Conservation (phyloP, 1,284 basidiomycete species). For the Cryptococcus sp. region DNA sequence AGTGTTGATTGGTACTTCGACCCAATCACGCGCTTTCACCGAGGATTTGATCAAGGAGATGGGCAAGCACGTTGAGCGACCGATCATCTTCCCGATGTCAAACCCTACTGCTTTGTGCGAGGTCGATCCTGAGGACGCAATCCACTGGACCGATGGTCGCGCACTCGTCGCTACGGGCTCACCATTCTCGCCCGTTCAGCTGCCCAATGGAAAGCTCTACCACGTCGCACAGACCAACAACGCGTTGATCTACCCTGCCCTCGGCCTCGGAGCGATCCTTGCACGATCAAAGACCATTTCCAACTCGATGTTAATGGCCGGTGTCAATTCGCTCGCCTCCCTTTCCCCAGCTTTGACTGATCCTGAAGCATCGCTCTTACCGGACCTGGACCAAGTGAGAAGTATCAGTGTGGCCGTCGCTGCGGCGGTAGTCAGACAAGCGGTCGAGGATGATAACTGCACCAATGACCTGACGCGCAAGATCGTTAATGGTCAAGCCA, state of each 20-base stretch:
- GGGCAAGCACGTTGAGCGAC: constrained; percentile 67
- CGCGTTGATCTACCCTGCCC: constrained; percentile 75
- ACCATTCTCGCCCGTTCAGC: constrained; percentile 71
- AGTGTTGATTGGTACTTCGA: constrained; percentile 81
- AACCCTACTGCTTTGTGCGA: constrained; percentile 78
- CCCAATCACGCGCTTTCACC: constrained; percentile 74
- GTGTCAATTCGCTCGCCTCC: constrained; percentile 63
- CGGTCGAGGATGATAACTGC: constrained; percentile 66
- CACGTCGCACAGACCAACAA: constrained; percentile 55
- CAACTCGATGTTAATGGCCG: constrained; percentile 71
- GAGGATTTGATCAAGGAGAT: constrained; percentile 70
- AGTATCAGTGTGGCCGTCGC: constrained; percentile 59
- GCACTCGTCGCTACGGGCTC: constrained; percentile 78
- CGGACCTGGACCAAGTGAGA: constrained; percentile 68
- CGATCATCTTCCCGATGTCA: constrained; percentile 79
- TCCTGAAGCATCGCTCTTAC: constrained; percentile 59
- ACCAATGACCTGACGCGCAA: constrained; percentile 42
- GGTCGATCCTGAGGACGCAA: constrained; percentile 62
- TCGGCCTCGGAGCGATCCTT: constrained; percentile 71
- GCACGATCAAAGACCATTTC: constrained; percentile 65
- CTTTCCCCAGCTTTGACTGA: constrained; percentile 72
- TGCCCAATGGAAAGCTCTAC: constrained; percentile 56
- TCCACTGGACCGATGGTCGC: constrained; percentile 68
- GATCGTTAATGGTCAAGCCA: constrained; percentile 44
- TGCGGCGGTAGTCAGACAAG: constrained; percentile 75